Evolutionary conservation across 257 asterid genomes (phyloP).

Genomic region (Solanum rostratum): DNA sequence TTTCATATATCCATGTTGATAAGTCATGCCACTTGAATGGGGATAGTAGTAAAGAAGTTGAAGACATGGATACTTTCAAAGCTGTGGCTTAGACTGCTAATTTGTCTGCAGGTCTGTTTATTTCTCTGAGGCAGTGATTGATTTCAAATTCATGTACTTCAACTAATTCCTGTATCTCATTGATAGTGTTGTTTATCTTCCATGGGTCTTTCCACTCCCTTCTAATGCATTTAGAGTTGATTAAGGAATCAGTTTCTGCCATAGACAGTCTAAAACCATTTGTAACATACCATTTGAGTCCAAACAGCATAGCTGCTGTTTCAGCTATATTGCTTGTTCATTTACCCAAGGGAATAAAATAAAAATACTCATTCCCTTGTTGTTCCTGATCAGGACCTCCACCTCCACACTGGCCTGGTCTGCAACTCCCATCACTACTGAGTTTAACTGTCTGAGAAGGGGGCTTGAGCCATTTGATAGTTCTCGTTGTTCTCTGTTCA

Average conservation of each 20-base stretch:
- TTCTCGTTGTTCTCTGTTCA: too few relatives aligned
- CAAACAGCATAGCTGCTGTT: too few relatives aligned
- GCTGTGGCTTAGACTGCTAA: not conserved
- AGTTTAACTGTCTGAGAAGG: too few relatives aligned
- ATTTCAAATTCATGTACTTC: not conserved
- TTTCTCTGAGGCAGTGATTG: not conserved
- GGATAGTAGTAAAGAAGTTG: not conserved
- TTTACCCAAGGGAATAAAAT: not conserved
- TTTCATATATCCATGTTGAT: not conserved
- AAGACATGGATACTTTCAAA: not conserved
- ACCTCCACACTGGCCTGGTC: not conserved
- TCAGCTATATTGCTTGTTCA: not conserved
- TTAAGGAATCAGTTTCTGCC: too few relatives aligned
- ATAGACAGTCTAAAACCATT: not conserved
- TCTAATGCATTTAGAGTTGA: not conserved
- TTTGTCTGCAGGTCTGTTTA: not conserved
- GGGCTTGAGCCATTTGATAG: too few relatives aligned
- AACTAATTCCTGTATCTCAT: not conserved
- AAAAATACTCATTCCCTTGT: not conserved
- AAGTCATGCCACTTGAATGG: not conserved
- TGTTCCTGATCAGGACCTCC: not conserved
- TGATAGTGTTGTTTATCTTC: not conserved
- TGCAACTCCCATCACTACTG: too few relatives aligned
- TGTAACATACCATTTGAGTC: too few relatives aligned
- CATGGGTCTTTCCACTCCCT: too few relatives aligned